Evolutionary conservation across 768 basidiomycete species (phyloP).

Genomic region (Tulasnella sp.): DNA sequence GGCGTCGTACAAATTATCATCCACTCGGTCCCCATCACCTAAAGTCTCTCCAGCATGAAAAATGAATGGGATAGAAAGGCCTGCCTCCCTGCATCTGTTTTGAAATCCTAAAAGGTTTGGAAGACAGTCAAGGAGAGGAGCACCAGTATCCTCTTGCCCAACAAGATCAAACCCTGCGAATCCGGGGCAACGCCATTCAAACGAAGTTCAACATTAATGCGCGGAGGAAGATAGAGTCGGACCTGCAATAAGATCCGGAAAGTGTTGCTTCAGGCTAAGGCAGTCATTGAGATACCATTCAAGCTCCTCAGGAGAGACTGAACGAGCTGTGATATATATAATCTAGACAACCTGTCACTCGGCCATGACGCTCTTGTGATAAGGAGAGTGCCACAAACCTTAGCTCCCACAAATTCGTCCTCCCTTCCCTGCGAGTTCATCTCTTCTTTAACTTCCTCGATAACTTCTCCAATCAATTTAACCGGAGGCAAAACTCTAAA

Average conservation of each 20-base stretch:
- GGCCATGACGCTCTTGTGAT: background rate
- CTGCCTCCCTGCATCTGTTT: constrained; percentile 51
- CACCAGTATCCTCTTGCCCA: constrained; percentile 62
- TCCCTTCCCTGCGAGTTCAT: constrained; percentile 51
- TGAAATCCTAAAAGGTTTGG: constrained; percentile 58
- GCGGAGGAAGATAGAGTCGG: constrained; percentile 11
- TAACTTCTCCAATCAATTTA: constrained; percentile 47
- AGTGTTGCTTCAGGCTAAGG: constrained; percentile 64
- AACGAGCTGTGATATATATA: constrained; percentile 63
- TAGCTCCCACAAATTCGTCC: constrained; percentile 63
- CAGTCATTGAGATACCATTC: constrained; percentile 71
- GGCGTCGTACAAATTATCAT: constrained; percentile 73
- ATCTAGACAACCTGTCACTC: constrained; percentile 43
- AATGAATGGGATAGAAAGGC: constrained; percentile 67
- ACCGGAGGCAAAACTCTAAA: no score
- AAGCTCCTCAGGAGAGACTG: constrained; percentile 53
- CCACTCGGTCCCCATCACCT: constrained; percentile 55
- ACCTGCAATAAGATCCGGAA: constrained; percentile 70
- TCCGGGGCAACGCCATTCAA: no score
- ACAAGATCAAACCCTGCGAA: constrained; percentile 70
- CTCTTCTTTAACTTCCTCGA: constrained; percentile 52
- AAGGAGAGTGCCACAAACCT: constrained; percentile 40
- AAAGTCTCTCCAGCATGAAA: constrained; percentile 80
- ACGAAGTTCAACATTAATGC: no score
- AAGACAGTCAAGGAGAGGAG: constrained; percentile 59